Evolutionary conservation across 495 filamentous ascomycete species (phyloP).

Genomic region (Neurospora sp.): DNA sequence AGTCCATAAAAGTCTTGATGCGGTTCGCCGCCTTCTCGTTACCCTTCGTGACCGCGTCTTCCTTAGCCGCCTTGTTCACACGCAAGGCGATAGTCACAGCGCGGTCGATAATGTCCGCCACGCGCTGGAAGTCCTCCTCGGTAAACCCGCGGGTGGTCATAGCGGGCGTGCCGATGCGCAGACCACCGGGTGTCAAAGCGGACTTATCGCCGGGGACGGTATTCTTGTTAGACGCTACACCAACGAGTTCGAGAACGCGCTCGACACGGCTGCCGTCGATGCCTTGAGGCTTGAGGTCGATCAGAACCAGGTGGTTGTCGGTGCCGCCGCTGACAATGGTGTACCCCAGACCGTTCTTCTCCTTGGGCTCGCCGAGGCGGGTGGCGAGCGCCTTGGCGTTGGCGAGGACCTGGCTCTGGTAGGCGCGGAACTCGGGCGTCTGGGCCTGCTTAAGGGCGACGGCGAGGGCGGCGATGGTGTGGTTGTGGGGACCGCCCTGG

Average conservation of each 20-base stretch:
- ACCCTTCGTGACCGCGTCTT: slow-evolving; percentile 64
- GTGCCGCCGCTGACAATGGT: slow-evolving; percentile 87
- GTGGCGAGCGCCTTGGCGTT: slow-evolving; percentile 82
- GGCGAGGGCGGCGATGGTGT: slow-evolving; percentile 91
- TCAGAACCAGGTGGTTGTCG: slow-evolving; percentile 90
- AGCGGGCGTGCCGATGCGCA: slow-evolving; percentile 87
- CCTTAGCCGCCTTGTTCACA: slow-evolving; percentile 70
- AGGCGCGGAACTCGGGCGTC: slow-evolving; percentile 73
- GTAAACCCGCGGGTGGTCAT: slow-evolving; percentile 94
- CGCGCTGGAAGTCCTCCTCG: slow-evolving; percentile 76
- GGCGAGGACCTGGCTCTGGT: slow-evolving; percentile 76
- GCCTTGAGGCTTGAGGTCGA: slow-evolving; percentile 85
- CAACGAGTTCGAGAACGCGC: slow-evolving; percentile 85
- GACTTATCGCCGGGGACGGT: slow-evolving; percentile 94
- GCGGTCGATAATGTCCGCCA: slow-evolving; percentile 89
- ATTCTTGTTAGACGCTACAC: slow-evolving; percentile 97
- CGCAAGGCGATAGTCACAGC: slow-evolving; percentile 76
- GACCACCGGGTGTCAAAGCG: slow-evolving; percentile 80
- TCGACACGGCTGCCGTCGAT: slow-evolving; percentile 93
- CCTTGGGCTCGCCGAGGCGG: slow-evolving; percentile 60
- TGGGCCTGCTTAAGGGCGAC: slow-evolving; percentile 93
- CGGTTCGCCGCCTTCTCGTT: slow-evolving; percentile 63
- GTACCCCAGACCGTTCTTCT: slow-evolving; percentile 74
- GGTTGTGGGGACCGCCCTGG: slow-evolving; percentile 96
- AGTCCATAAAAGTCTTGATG: slow-evolving; percentile 78